Evolutionary conservation across 768 basidiomycete genomes (phyloP).

Genomic region (Leccinum obscurum): DNA sequence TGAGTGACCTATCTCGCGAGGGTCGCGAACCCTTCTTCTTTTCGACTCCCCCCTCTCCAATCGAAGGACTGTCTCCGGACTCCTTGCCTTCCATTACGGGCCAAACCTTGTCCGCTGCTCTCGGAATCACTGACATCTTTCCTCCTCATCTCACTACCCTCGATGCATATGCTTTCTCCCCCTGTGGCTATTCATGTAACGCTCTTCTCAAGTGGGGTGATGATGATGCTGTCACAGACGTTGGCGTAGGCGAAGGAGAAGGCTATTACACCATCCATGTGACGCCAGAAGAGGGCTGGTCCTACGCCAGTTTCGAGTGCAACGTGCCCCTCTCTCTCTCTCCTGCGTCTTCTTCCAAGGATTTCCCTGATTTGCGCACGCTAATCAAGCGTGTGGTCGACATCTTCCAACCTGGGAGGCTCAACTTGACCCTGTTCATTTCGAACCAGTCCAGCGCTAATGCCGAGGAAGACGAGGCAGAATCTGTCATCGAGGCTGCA

Average conservation of each 20-base stretch:
- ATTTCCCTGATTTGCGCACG: conserved; percentile 73
- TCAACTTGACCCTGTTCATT: conserved; percentile 90
- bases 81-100: conserved; percentile 27
- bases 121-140: conserved; percentile 85
- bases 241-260: conserved; percentile 61
- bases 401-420: conserved; percentile 88
- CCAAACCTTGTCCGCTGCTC: conserved; percentile 54
- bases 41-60: conserved; percentile 42
- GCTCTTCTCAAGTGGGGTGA: conserved; percentile 71
- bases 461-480: conserved; percentile 46
- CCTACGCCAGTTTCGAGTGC: conserved; percentile 98
- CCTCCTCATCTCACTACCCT: conserved; percentile 75
- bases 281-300: conserved; percentile 97
- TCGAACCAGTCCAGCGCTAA: conserved; percentile 56
- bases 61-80: conserved; percentile 49
- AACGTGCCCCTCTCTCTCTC: conserved; percentile 73
- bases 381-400: conserved; percentile 86
- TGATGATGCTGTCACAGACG: conserved; percentile 19
- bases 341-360: conserved; percentile 29
- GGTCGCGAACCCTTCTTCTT: conserved; percentile 82
- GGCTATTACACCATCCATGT: conserved; percentile 99
- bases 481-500: conserved; percentile 64
- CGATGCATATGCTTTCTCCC: conserved; percentile 91
- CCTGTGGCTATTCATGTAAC: conserved; percentile 96
- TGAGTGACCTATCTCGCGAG: conserved; percentile 81